Evolutionary conservation across 768 basidiomycete genomes (phyloP).

Genomic region (Lactifluus volemus): DNA sequence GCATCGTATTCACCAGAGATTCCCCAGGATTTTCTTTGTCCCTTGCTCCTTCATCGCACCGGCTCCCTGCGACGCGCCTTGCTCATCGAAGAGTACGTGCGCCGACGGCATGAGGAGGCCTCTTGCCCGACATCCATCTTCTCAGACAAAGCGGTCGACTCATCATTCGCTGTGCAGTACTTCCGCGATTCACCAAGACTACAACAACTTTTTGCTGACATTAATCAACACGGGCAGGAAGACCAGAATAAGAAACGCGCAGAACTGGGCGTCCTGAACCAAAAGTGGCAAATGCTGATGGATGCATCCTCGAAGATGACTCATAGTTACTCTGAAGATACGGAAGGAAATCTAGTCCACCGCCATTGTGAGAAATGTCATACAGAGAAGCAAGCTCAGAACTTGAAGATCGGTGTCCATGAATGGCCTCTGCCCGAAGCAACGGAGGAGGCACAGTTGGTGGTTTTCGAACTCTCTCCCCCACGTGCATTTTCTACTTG

Average conservation of each 20-base stretch:
- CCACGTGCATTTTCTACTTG: slow-evolving; percentile 1
- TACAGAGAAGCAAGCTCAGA: no score
- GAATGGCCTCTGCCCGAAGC: background rate
- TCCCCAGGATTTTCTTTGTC: slow-evolving; percentile 29
- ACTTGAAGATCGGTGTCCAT: background rate
- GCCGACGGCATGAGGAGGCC: background rate
- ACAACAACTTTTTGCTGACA: background rate
- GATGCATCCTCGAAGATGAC: background rate
- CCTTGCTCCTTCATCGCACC: slow-evolving; percentile 34
- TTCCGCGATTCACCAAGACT: background rate
- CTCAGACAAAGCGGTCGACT: background rate
- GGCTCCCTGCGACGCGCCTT: background rate
- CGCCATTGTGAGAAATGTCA: background rate
- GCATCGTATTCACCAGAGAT: slow-evolving; percentile 39
- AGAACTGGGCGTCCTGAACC: background rate
- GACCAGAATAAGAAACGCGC: background rate
- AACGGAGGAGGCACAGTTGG: background rate
- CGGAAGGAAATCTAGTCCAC: background rate
- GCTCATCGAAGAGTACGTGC: background rate
- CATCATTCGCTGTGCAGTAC: slow-evolving; percentile 6
- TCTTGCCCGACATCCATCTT: background rate
- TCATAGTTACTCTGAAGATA: background rate
- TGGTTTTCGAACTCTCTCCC: background rate
- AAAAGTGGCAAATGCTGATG: background rate
- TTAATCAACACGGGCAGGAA: background rate